Conservation (phyloP, 140 eudicot species). For the Stevia rebaudiana region DNA sequence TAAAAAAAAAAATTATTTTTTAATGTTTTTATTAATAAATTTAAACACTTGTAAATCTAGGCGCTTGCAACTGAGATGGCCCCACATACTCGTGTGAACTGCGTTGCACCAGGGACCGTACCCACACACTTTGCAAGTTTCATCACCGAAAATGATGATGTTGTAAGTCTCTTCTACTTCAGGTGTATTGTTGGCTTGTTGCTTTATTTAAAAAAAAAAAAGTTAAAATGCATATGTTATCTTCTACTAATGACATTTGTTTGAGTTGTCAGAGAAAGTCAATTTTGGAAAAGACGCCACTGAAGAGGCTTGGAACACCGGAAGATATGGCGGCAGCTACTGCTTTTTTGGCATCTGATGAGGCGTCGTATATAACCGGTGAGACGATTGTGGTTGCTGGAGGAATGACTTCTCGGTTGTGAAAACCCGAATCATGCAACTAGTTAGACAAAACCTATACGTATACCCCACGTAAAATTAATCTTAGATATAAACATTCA, state of each 20-base stretch:
- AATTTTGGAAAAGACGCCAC: conserved; percentile 50
- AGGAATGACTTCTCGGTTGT: conserved; percentile 77
- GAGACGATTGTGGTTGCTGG: conserved; percentile 93
- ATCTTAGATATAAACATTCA: too few relatives aligned
- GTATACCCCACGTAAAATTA: too few relatives aligned
- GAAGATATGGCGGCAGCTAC: conserved; percentile 94
- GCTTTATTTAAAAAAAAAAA: too few relatives aligned
- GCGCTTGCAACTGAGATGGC: conserved; percentile 95
- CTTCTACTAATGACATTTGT: too few relatives aligned
- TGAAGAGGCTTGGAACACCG: conserved; percentile 86
- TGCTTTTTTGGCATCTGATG: conserved; percentile 92
- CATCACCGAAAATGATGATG: conserved; percentile 36
- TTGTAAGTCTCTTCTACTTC: conserved; percentile 37
- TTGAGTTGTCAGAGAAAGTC: conserved; percentile 64
- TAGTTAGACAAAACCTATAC: too few relatives aligned
- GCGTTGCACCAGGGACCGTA: conserved; percentile 93
- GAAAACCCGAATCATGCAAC: too few relatives aligned
- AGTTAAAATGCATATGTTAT: too few relatives aligned
- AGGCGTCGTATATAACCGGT: conserved; percentile 87
- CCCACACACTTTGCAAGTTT: conserved; percentile 76
- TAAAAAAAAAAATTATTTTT: not conserved
- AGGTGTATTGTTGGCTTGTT: too few relatives aligned
- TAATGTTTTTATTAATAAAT: too few relatives aligned
- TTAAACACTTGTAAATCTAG: too few relatives aligned
- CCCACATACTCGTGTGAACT: conserved; percentile 88